Evolutionary conservation across 352 stramenopile genomes (phyloP), one percentile per base, ranked within the genome.

Genomic region (Phytophthora tentaculata): DNA sequence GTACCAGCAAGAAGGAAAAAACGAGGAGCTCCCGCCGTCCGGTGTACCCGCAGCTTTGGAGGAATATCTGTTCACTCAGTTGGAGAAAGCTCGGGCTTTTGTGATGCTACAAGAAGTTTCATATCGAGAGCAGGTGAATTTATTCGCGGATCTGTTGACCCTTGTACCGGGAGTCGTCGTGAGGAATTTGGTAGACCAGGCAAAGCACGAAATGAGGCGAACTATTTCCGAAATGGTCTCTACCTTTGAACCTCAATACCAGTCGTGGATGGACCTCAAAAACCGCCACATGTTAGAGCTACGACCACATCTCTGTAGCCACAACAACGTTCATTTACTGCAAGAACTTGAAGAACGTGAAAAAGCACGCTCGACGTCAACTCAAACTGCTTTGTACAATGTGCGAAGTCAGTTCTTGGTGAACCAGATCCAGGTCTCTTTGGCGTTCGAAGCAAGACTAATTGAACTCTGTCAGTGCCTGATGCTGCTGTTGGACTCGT

Each of bases 21-120:
- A 79, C 23, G 77, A 94, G 16, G 83, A 96, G n/a, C 68, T 96
- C 2, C 76, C 78, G 19, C 67, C 76, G 13, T 79, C 69, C 0
- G 84, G 80, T 13, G 79, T 96, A 1, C 89, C 90, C 0, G 73
- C 77, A 2, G 91, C 86, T 3, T 67, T 97, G 8, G 81, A 90
- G 17, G 74, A 90, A 39, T 97, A 95, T 58, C 63, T 97, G 12
- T 35, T 49, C 17, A 80, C 69, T 13, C 86, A 88, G 32, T n/a
- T 69, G 4, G 74, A 86, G 17, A 96, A 95, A 67, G 88, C 85
- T 26, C 59, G 57, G 14, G 51, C 61, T 24, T 93, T 90, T 23
- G 70, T 88, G 39, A 44, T 75, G 6, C 77, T 81, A 8, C 82
- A 91, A 59, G 77, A 93, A 66, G 51, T 60, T 6, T 57, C 62